Conservation (phyloP, 108 stramenopile species). For the Discostella stelligeroides region DNA sequence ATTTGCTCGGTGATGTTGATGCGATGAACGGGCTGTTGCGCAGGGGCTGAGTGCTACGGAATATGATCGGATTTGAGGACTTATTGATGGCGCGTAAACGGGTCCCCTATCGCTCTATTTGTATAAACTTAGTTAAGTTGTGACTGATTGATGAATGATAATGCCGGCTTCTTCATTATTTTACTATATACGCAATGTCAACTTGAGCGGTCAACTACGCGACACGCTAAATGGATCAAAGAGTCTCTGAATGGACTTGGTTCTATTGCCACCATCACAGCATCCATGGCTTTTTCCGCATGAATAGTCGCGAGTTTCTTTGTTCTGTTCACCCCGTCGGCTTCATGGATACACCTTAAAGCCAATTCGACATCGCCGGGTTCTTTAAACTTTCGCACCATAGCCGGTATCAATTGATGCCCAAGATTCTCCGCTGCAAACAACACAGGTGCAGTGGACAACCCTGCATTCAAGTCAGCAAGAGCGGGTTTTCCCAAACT, state of each 20-base stretch:
- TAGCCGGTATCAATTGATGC: conserved; percentile 66
- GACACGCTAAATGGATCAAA: conserved; percentile 77
- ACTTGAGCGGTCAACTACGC: conserved; percentile 73
- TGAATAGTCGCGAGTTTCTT: conserved; percentile 92
- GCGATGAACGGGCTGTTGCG: background rate
- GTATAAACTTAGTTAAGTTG: no score
- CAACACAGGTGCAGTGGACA: conserved; percentile 96
- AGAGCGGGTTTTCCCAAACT: conserved; percentile 94
- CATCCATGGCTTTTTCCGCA: conserved; percentile 92
- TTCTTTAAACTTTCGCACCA: conserved; percentile 87
- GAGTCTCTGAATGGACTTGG: conserved; percentile 70
- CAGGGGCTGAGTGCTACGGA: no score
- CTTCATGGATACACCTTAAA: conserved; percentile 46
- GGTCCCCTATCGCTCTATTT: no score
- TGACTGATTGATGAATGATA: no score
- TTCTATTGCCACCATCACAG: conserved; percentile 53
- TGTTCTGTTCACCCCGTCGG: conserved; percentile 81
- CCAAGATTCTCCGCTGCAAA: conserved; percentile 90
- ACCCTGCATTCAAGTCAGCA: conserved; percentile 91
- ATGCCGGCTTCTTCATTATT: no score
- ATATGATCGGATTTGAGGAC: no score
- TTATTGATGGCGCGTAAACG: no score
- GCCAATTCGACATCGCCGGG: conserved; percentile 91
- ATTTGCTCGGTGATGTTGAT: background rate
- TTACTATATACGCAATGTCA: background rate